A percentile compares a stretch with the other conserved stretches of the same genome.
Evolutionary conservation across 192 early-diverging fungal species (phyloP).

Genomic region (Lobosporangium transversale): DNA sequence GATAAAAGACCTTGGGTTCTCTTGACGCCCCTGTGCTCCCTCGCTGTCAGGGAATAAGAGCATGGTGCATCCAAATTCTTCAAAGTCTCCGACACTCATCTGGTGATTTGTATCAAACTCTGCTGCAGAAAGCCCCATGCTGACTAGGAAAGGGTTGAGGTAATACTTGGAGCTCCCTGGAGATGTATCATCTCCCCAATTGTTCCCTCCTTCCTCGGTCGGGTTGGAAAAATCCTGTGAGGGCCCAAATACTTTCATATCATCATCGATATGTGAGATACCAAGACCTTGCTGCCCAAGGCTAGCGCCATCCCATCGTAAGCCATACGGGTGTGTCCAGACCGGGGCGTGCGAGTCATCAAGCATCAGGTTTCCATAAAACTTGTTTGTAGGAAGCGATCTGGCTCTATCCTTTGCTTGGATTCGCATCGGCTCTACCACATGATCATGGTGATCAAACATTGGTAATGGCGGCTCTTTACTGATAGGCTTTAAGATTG

Average conservation of each 20-base stretch:
- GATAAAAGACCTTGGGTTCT: constrained; percentile 10
- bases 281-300: constrained; percentile 18
- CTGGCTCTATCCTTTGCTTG: constrained; percentile 5
- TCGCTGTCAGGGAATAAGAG: constrained; percentile 8
- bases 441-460: constrained; percentile 9
- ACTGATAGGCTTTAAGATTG: constrained; percentile 27
- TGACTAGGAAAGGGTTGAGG: constrained; percentile 44
- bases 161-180: constrained; percentile 13
- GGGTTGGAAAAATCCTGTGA: neutral
- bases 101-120: constrained; percentile 27
- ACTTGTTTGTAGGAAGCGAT: constrained; percentile 47
- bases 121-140: constrained; percentile 33
- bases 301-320: constrained; percentile 45
- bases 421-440: constrained; percentile 11
- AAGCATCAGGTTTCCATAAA: constrained; percentile 40
- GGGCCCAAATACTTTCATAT: constrained; percentile 23
- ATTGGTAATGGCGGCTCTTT: constrained; percentile 3
- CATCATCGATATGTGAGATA: constrained; percentile 47
- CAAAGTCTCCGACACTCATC: constrained; percentile 44
- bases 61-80: constrained; percentile 40
- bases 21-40: neutral
- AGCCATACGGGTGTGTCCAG: constrained; percentile 51
- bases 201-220: neutral
- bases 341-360: constrained; percentile 36
- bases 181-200: neutral